Conservation (phyloP, 2,329 filamentous ascomycete genomes). For the Juglanconis sp. region DNA sequence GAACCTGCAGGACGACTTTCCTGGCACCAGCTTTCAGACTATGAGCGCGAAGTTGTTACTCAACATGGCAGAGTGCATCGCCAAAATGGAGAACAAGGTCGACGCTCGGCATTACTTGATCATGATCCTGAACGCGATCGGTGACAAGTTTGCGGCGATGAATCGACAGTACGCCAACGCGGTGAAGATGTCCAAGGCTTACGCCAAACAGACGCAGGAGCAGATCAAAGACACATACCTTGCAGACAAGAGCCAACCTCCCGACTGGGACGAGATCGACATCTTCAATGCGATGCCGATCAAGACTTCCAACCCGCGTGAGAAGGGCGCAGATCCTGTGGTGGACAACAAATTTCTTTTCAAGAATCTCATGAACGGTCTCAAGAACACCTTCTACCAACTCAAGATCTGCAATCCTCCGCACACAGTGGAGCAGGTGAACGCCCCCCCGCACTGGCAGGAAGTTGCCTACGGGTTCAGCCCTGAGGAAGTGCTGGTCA, state of each 20-base stretch:
- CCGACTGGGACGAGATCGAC: conserved; percentile 97
- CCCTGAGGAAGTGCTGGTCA: conserved; percentile 92
- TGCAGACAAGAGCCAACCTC: conserved; percentile 73
- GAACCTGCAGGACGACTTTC: conserved; percentile 92
- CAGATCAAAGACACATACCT: conserved; percentile 71
- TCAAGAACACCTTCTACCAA: conserved; percentile 97
- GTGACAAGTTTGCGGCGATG: conserved; percentile 97
- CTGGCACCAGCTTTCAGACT: conserved; percentile 96
- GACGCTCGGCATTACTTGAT: conserved; percentile 94
- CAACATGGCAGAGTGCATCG: conserved; percentile 98
- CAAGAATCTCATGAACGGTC: conserved; percentile 89
- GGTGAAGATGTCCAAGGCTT: conserved; percentile 82
- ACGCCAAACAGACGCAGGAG: conserved; percentile 65
- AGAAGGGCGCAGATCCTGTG: conserved; percentile 85
- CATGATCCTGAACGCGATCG: conserved; percentile 96
- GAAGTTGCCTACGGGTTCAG: conserved; percentile 96
- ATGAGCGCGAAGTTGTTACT: conserved; percentile 97
- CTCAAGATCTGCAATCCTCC: conserved; percentile 83
- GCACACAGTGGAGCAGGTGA: conserved; percentile 68
- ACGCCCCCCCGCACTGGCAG: conserved; percentile 84
- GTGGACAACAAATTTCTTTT: conserved; percentile 98
- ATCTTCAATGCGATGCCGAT: conserved; percentile 97
- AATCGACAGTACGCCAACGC: conserved; percentile 94
- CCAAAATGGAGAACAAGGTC: conserved; percentile 86
- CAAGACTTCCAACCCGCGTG: conserved; percentile 87